Percentiles rank a stretch among this genome's conserved stretches.
Evolutionary conservation across 139 green algal species (phyloP).

Genomic region (Coelastrella sp.): DNA sequence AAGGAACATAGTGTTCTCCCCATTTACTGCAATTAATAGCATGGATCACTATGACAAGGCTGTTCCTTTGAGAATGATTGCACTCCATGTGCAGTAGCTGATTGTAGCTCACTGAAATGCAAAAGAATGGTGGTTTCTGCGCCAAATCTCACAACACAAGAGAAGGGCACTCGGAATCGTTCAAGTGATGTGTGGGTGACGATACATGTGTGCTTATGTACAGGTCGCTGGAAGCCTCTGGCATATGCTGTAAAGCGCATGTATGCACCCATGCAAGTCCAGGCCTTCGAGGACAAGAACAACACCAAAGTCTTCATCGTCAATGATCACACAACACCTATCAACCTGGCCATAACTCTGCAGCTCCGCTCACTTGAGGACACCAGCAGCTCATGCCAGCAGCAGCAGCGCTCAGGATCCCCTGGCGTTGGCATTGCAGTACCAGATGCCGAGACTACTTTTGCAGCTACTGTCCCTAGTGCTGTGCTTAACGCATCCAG

Average conservation of each 20-base stretch:
- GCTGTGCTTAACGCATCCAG: constrained; percentile 41
- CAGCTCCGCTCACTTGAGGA: not conserved
- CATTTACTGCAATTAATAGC: too few species aligned
- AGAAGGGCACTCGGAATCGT: not conserved
- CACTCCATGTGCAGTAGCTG: too few species aligned
- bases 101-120: too few species aligned
- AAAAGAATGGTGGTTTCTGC: too few species aligned
- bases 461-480: constrained; percentile 24
- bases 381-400: not conserved
- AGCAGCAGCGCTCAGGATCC: too few species aligned
- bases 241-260: constrained; percentile 39
- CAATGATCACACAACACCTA: not conserved
- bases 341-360: not conserved
- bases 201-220: not conserved
- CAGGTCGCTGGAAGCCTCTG: constrained; percentile 42
- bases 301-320: constrained; percentile 16
- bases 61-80: too few species aligned
- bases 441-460: not conserved
- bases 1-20: too few species aligned
- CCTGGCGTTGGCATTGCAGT: too few species aligned
- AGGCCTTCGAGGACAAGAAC: constrained; percentile 10
- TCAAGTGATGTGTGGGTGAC: not conserved
- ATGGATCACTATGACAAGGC: too few species aligned
- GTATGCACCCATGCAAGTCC: constrained; percentile 26
- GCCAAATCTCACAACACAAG: too few species aligned